Evolutionary conservation across 768 basidiomycete species (phyloP).

Genomic region (Nidularia pulvinata): DNA sequence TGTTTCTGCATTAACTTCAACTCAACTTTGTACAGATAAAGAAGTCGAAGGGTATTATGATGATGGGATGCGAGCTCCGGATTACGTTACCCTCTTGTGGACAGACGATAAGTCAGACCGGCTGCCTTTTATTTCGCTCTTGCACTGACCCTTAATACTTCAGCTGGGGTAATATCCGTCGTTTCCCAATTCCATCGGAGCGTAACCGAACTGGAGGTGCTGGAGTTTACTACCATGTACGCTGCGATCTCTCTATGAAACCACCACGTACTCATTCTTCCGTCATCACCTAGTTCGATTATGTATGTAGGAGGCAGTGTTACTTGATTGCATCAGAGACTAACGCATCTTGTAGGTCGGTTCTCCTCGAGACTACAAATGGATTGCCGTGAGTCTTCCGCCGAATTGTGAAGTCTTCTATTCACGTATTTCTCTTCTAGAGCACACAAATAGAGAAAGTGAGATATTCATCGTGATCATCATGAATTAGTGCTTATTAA

Average conservation of each 20-base stretch:
- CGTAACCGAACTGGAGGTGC: constrained; percentile 66
- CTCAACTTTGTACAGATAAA: constrained; percentile 26
- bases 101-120: constrained; percentile 64
- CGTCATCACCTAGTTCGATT: constrained; percentile 36
- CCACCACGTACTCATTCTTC: constrained; percentile 1
- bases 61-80: constrained; percentile 57
- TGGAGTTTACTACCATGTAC: constrained; percentile 69
- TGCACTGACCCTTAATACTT: neutral
- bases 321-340: neutral
- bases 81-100: constrained; percentile 70
- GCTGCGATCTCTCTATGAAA: constrained; percentile 8
- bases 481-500: neutral
- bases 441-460: constrained; percentile 55
- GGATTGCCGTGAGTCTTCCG: constrained; percentile 49
- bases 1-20: too few species aligned
- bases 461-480: neutral
- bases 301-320: constrained; percentile 21
- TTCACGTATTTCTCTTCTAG: constrained; percentile 18
- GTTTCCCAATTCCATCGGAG: constrained; percentile 52
- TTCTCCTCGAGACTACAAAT: constrained; percentile 67
- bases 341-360: constrained; percentile 43
- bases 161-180: constrained; percentile 72
- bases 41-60: constrained; percentile 73
- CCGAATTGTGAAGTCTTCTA: neutral
- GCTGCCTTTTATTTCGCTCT: neutral